Percentiles rank a stretch among this genome's conserved stretches.
phyloP scores from a whole-genome alignment of 2,329 filamentous ascomycete species.

The Cladosporium sphaerospermum region DNA sequence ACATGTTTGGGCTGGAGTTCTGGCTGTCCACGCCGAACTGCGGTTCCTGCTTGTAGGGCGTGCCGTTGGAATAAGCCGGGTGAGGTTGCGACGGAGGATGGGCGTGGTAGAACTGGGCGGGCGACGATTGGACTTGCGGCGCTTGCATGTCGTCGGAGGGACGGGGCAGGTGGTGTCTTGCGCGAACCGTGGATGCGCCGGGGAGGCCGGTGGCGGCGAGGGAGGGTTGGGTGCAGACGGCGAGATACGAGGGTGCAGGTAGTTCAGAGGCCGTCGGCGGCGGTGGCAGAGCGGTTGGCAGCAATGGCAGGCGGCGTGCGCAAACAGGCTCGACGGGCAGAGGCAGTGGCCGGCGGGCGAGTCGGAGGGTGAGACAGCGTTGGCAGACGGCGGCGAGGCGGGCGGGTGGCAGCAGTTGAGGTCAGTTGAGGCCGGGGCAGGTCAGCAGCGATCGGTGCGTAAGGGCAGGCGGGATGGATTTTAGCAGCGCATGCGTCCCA shows the following conservation, averaged over 20 bases:
- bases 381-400: too few species aligned
- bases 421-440: background rate
- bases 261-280: too few species aligned
- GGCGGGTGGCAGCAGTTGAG: too few species aligned
- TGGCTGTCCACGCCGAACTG: slow-evolving; percentile 5
- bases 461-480: background rate
- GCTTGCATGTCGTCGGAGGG: slow-evolving; percentile 6
- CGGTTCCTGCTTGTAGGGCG: slow-evolving; percentile 7
- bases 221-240: background rate
- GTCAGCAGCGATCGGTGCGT: background rate
- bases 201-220: background rate
- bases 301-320: too few species aligned
- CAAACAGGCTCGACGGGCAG: too few species aligned
- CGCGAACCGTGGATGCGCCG: too few species aligned
- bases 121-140: background rate
- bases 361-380: too few species aligned
- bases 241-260: background rate
- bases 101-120: slow-evolving; percentile 7
- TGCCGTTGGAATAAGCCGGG: slow-evolving; percentile 8
- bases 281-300: too few species aligned
- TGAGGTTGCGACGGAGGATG: slow-evolving; percentile 9
- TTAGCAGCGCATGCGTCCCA: slow-evolving; percentile 5
- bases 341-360: too few species aligned
- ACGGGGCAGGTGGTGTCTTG: background rate
- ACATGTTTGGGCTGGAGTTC: slow-evolving; percentile 9